phyloP scores from a whole-genome alignment of 139 green algal genomes.

The Tetratostichococcus sp. region DNA sequence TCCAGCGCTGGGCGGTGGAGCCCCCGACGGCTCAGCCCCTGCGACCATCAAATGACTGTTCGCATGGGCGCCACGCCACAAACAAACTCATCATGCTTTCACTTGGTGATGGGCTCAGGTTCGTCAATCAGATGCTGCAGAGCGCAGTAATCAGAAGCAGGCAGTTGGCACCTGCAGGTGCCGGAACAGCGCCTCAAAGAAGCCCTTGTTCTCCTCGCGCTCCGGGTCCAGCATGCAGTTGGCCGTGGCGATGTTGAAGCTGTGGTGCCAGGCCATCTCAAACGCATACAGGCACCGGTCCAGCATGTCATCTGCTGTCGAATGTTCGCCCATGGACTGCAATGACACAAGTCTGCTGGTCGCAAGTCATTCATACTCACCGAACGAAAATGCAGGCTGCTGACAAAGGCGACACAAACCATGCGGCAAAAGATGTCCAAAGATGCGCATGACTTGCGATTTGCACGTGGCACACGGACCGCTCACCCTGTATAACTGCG shows the following conservation, averaged over 20 bases:
- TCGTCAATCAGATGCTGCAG: no score
- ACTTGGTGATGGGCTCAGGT: no score
- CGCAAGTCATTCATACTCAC: no score
- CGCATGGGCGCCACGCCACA: no score
- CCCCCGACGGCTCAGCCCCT: conserved; percentile 71
- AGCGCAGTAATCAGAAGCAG: no score
- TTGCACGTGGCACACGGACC: background rate
- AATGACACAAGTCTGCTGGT: no score
- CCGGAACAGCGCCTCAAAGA: conserved; percentile 86
- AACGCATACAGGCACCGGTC: conserved; percentile 75
- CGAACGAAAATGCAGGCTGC: no score
- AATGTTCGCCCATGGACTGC: conserved; percentile 58
- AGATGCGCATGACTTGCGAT: no score
- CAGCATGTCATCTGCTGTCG: conserved; percentile 64
- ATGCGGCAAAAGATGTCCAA: no score
- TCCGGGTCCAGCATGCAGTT: conserved; percentile 58
- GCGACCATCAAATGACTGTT: conserved; percentile 43
- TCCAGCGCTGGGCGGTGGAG: conserved; percentile 82
- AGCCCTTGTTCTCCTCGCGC: conserved; percentile 53
- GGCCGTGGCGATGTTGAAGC: conserved; percentile 63
- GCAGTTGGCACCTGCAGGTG: conserved; percentile 43
- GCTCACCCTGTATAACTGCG: conserved; percentile 67
- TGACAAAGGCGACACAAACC: no score
- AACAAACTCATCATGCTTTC: no score
- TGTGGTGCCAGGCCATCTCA: conserved; percentile 77